Evolutionary conservation across 805 yeast genomes (phyloP), one percentile per base, ranked within the genome.

Genomic region (Myxozyma mucilagina): DNA sequence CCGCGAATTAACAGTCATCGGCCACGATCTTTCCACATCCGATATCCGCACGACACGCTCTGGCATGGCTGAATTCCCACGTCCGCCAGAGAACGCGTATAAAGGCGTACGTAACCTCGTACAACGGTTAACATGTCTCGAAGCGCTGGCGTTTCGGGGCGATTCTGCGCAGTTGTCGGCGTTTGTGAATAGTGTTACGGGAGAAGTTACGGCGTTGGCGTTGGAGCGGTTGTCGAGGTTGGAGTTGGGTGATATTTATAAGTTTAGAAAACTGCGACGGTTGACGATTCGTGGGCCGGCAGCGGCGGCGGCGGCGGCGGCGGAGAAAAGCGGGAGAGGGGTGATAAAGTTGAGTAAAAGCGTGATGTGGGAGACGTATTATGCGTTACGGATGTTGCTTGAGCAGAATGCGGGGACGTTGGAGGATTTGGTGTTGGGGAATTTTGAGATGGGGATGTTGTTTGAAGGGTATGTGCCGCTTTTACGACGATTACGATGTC

Each of bases 91-190:
- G 18, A 47, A 42, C 9, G 61, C 57, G 3, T 61, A 44, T 18
- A 36, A 50, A 11, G 67, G 66, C 18, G 66, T 63, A 5, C 57
- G 66, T 11, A 61, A 61, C 47, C 39, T 63, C 8, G 49, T 63
- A 16, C 35, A 55, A 20, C 57, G 47, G 11, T 42, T 63, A 38
- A 57, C 65, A 1, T 20, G 13, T n/a, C 53, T 63, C 14, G 56
- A 63, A 20, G 42, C 60, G 20, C 53, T 63, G 20, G 41, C 59
- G 9, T 63, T 60, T 38, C 18, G 60, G 31, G 63, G 67, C 39
- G 67, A 63, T 36, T 61, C 65, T 3, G 61, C 65, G n/a, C 66
- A 59, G 49, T 55, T 63, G 4, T 55, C 64, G 3, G 60, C 66
- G 5, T 43, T 63, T 43, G 51, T 63, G 11, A 31, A 48, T 20